phyloP scores from a whole-genome alignment of 1,139 yeast genomes.

The Hyphopichia pseudoburtonii region DNA sequence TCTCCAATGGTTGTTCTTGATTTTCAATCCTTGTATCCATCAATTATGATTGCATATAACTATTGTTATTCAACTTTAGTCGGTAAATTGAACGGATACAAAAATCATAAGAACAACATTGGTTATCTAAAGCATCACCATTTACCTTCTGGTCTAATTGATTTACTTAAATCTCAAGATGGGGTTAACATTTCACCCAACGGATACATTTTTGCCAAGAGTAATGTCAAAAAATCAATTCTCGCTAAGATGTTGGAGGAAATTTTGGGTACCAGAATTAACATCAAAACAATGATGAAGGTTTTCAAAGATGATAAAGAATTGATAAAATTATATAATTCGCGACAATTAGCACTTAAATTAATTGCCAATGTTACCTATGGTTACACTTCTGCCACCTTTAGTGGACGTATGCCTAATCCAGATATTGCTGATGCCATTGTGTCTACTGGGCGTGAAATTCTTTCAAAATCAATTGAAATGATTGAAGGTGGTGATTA shows the following conservation, averaged over 20 bases:
- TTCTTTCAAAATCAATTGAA: slow-evolving; percentile 67
- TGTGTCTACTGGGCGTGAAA: slow-evolving; percentile 88
- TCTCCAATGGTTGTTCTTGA: slow-evolving; percentile 89
- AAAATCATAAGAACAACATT: slow-evolving; percentile 33
- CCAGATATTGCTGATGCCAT: slow-evolving; percentile 93
- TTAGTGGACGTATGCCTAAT: slow-evolving; percentile 96
- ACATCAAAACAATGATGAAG: slow-evolving; percentile 74
- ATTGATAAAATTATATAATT: slow-evolving; percentile 60
- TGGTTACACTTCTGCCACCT: slow-evolving; percentile 93
- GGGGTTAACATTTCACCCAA: slow-evolving; percentile 75
- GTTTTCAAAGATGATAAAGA: slow-evolving; percentile 44
- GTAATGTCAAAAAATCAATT: slow-evolving; percentile 65
- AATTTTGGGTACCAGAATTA: slow-evolving; percentile 72
- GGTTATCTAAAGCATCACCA: slow-evolving; percentile 44
- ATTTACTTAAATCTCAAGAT: slow-evolving; percentile 48
- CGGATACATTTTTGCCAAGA: slow-evolving; percentile 75
- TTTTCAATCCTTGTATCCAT: slow-evolving; percentile 92
- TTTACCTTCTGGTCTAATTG: slow-evolving; percentile 59
- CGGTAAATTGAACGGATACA: slow-evolving; percentile 63
- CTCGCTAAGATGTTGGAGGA: slow-evolving; percentile 85
- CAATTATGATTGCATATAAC: slow-evolving; percentile 87
- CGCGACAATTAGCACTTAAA: slow-evolving; percentile 83
- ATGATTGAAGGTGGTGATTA: slow-evolving; percentile 63
- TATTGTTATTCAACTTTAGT: slow-evolving; percentile 86
- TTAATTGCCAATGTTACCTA: slow-evolving; percentile 93